Evolutionary conservation across 2,329 filamentous ascomycete genomes (phyloP).

Genomic region (Clarireedia hainanense): DNA sequence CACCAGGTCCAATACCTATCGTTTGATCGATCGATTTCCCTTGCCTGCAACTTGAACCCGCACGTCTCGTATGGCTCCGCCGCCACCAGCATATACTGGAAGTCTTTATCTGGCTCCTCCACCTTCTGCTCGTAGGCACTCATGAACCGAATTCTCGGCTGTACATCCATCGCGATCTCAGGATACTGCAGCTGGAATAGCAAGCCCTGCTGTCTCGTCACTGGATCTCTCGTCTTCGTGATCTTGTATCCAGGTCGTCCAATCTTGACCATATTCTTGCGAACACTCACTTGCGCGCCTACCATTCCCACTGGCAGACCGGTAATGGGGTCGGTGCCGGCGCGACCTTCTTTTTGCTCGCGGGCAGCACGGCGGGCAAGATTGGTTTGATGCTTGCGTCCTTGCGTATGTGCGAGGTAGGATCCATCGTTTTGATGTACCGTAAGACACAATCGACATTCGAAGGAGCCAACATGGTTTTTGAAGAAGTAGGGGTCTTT

Average conservation of each 20-base stretch:
- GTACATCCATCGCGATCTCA: conserved; percentile 68
- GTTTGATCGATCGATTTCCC: conserved; percentile 84
- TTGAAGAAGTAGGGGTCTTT: conserved; percentile 99
- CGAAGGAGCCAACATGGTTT: conserved; percentile 96
- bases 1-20: conserved; percentile 91
- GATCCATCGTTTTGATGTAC: conserved; percentile 99
- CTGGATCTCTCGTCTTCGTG: conserved; percentile 85
- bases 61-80: conserved; percentile 98
- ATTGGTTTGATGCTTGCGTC: conserved; percentile 98
- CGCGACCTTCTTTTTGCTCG: conserved; percentile 81
- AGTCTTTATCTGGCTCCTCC: conserved; percentile 89
- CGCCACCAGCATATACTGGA: conserved; percentile 89
- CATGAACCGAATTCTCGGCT: conserved; percentile 90
- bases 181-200: conserved; percentile 97
- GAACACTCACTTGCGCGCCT: conserved; percentile 53
- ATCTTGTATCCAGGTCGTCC: conserved; percentile 96
- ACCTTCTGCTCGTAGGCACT: conserved; percentile 94
- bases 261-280: conserved; percentile 86
- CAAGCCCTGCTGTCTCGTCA: conserved; percentile 80
- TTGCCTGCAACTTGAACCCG: conserved; percentile 88
- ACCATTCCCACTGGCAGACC: conserved; percentile 68
- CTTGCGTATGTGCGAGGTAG: conserved; percentile 97
- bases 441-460: conserved; percentile 92
- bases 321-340: conserved; percentile 55
- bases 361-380: conserved; percentile 90